Base-by-base conservation (phyloP, 805 yeast species). In the Candida maris region DNA sequence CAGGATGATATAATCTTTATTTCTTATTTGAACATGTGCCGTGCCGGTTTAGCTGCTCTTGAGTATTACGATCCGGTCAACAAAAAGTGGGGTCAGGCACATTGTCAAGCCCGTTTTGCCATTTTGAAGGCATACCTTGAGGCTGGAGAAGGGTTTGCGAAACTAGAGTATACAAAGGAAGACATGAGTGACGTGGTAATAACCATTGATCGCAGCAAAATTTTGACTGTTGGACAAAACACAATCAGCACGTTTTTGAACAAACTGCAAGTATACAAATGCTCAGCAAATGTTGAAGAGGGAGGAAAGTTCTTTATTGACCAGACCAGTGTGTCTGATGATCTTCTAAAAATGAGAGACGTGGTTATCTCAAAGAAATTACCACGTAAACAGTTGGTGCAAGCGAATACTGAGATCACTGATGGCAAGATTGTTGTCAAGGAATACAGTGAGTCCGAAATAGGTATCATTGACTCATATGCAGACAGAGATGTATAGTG, bases 71-170 rank as follows among this genome's bases (percentile, higher is more conserved):
- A 87, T 59, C 95, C 95, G 26, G 62, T 62, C 30, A 72, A 85
- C 19, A 65, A 68, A 41, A 86, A 85, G 62, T 87, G 96, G 95
- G 96, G 96, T 20, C 96, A 87, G 65, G 80, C 96, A 10, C 96
- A 87, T 59, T 85, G 86, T 87, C 95, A 86, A 65, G 96, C 95
- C 3, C 71, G 96, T 60, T 87, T 73, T 62, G 85, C 93, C 21
- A 86, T 87, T 48, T 70, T 85, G 71, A 85, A 84, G 64, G 73
- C 81, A 10, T 79, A 85, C 56, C 62, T 83, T 51, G 70, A 77
- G 36, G 81, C 87, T 1, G 79, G 83, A 19, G 61, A 65, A 17
- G 73, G 65, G 13, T 80, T 86, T 26, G 79, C 79, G 19, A 64
- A 66, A 32, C 62, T 87, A 34, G 70, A 68, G 24, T 65, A 70